These are phyloP conservation scores for Bipolaris victoriae DNA, from an alignment of 2,329 filamentous ascomycete genomes.

Conservation along the genomic window DNA sequence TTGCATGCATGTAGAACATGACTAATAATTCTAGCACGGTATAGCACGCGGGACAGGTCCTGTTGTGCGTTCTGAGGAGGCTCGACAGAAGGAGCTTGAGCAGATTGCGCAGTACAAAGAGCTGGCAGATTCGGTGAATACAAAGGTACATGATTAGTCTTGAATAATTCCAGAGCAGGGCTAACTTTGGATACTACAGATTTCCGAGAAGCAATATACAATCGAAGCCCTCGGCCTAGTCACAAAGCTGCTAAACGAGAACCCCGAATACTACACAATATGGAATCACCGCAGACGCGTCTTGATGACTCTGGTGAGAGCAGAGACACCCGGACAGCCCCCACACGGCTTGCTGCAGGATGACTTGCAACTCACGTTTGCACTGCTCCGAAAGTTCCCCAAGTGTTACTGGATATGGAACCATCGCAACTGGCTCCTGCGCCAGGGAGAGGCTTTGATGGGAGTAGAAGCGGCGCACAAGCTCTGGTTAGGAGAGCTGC, in stretches of 20 bases:
- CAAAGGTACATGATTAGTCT: conserved; percentile 59
- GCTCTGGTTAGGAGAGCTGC: conserved; percentile 86
- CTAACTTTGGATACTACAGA: conserved; percentile 33
- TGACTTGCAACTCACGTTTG: conserved; percentile 83
- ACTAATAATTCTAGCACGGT: conserved; percentile 71
- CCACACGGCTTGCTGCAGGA: conserved; percentile 65
- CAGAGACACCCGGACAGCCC: conserved; percentile 26
- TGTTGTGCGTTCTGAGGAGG: conserved; percentile 68
- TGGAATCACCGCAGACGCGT: conserved; percentile 85
- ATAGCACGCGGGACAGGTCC: conserved; percentile 67
- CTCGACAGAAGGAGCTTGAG: conserved; percentile 72
- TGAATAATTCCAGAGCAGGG: not conserved
- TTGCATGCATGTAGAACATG: not conserved
- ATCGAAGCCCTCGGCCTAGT: conserved; percentile 69
- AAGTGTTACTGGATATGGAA: conserved; percentile 99
- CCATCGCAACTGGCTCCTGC: conserved; percentile 84
- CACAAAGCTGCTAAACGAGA: conserved; percentile 74
- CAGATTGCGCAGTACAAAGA: conserved; percentile 78
- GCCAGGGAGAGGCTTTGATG: conserved; percentile 71
- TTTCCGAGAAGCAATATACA: conserved; percentile 57
- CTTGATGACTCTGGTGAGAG: conserved; percentile 66
- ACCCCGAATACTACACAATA: conserved; percentile 89
- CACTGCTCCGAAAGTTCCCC: conserved; percentile 81
- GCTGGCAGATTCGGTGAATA: conserved; percentile 70
- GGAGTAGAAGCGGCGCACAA: conserved; percentile 61